Evolutionary conservation across 2,329 filamentous ascomycete genomes (phyloP).

Genomic region (Geosmithia morbida): DNA sequence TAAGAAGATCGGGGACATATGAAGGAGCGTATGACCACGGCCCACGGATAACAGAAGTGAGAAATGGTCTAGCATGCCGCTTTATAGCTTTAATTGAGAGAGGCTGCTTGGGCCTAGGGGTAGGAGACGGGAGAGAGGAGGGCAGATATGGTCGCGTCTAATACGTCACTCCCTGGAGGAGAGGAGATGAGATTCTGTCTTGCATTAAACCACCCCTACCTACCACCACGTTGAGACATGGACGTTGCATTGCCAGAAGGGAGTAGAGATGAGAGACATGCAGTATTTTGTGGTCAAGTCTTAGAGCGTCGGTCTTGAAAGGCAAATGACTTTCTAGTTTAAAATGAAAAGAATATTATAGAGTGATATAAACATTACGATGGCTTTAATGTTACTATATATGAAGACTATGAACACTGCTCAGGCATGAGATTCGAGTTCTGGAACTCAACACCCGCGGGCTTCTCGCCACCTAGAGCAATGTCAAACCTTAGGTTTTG

Average conservation of each 20-base stretch:
- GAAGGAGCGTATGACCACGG: background rate
- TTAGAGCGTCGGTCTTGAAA: too few relatives aligned
- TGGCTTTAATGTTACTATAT: background rate
- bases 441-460: conserved; percentile 1
- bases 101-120: too few relatives aligned
- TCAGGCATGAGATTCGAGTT: background rate
- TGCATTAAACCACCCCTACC: too few relatives aligned
- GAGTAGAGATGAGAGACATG: too few relatives aligned
- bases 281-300: too few relatives aligned
- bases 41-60: background rate
- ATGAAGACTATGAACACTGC: background rate
- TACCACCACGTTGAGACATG: too few relatives aligned
- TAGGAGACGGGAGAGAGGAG: too few relatives aligned
- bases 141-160: too few relatives aligned
- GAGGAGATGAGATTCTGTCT: too few relatives aligned
- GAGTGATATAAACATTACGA: background rate
- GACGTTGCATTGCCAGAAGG: too few relatives aligned
- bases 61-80: background rate
- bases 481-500: conserved; percentile 1
- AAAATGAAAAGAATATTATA: background rate
- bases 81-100: background rate
- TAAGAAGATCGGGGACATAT: background rate
- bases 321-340: background rate
- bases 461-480: conserved; percentile 1
- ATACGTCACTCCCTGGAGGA: too few relatives aligned